Evolutionary conservation across 164 flowering plant genomes (phyloP).

Genomic region (Dillenia turbinata): DNA sequence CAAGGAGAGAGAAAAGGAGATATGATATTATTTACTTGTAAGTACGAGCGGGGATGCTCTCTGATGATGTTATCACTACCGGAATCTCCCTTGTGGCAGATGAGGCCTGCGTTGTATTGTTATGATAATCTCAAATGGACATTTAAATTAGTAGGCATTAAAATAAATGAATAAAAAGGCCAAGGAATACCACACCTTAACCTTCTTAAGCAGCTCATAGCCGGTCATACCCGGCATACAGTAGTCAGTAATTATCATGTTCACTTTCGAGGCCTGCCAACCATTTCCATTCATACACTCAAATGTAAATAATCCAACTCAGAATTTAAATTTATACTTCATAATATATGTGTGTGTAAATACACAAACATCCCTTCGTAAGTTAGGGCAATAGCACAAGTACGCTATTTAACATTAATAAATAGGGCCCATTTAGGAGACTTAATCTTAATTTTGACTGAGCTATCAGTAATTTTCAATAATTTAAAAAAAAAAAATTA

Average conservation of each 20-base stretch:
- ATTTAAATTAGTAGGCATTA: background rate
- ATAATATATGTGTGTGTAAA: too few species aligned
- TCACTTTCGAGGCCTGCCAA: conserved; percentile 31
- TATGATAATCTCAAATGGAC: background rate
- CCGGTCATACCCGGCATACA: conserved; percentile 59
- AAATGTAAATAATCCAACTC: too few species aligned
- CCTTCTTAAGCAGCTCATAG: conserved; percentile 37
- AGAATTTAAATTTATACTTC: too few species aligned
- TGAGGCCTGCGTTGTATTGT: conserved; percentile 26
- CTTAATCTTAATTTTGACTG: too few species aligned
- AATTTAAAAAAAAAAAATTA: too few species aligned
- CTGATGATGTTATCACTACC: conserved; percentile 42
- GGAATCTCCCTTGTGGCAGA: conserved; percentile 35
- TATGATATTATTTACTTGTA: conserved; percentile 19
- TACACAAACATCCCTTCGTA: too few species aligned
- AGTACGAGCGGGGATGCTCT: conserved; percentile 32
- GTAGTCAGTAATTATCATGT: conserved; percentile 47
- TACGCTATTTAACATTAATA: too few species aligned
- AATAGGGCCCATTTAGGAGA: too few species aligned
- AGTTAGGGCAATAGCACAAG: too few species aligned
- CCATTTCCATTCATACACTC: too few species aligned
- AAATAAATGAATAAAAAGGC: background rate
- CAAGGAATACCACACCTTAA: conserved; percentile 26
- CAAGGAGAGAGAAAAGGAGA: background rate
- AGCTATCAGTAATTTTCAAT: too few species aligned